A percentile compares a stretch with the other conserved stretches of the same genome.
Conservation (phyloP, 768 basidiomycete species). For the Postia placenta region DNA sequence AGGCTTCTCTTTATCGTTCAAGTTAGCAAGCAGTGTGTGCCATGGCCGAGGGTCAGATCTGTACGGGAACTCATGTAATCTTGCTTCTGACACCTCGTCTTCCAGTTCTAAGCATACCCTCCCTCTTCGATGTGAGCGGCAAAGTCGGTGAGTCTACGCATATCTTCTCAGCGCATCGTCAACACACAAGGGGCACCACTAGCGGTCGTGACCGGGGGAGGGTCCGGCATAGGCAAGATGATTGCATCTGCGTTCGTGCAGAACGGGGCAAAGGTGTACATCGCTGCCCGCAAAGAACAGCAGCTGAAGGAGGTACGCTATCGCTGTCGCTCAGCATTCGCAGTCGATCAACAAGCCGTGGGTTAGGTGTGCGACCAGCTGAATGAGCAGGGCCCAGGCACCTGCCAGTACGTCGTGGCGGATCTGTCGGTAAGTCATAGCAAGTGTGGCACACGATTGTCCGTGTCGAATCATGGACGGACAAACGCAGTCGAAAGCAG, state of each 20-base stretch:
- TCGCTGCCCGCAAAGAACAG: constrained; percentile 77
- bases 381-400: constrained; percentile 52
- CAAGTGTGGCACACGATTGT: background rate
- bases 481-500: constrained; percentile 56
- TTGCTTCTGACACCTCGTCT: no score
- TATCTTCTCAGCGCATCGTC: background rate
- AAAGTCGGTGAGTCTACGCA: constrained; percentile 49
- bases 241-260: constrained; percentile 78
- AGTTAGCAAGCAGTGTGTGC: no score
- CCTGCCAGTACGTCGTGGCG: constrained; percentile 67
- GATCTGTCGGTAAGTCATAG: constrained; percentile 56
- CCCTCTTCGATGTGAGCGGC: constrained; percentile 60
- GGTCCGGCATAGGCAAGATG: constrained; percentile 79
- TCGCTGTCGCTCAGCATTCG: background rate
- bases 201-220: constrained; percentile 82
- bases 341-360: constrained; percentile 4
- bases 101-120: constrained; percentile 44
- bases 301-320: constrained; percentile 64
- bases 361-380: constrained; percentile 40
- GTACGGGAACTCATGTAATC: no score
- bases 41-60: no score
- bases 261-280: constrained; percentile 87
- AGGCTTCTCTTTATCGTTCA: no score
- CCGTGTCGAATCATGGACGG: background rate
- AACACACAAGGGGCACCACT: no score